phyloP scores from a whole-genome alignment of 2,329 filamentous ascomycete genomes.

The Claviceps sp. region DNA sequence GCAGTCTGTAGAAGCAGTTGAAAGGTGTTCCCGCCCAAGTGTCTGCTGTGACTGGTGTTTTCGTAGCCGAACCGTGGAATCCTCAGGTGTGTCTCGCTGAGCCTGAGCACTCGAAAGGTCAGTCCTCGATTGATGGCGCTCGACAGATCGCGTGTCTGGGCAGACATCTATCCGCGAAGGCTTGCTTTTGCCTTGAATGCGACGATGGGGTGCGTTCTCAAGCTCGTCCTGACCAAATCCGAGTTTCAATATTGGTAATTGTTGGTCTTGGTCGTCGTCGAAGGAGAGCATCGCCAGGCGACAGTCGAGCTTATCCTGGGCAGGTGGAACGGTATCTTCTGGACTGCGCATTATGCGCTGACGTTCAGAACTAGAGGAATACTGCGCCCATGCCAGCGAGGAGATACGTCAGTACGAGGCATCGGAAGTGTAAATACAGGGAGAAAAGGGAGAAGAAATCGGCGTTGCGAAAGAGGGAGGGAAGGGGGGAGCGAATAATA shows the following conservation, averaged over 20 bases:
- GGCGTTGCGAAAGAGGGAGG: not conserved
- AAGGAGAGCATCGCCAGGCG: slow-evolving; percentile 9
- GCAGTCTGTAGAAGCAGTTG: not conserved
- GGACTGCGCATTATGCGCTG: slow-evolving; percentile 46
- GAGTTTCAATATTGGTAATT: slow-evolving; percentile 2
- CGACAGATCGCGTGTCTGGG: slow-evolving; percentile 13
- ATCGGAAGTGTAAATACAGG: not conserved
- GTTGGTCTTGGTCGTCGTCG: slow-evolving; percentile 3
- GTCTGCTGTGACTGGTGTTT: slow-evolving; percentile 15
- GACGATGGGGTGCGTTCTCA: slow-evolving; percentile 6
- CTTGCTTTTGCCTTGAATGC: not conserved
- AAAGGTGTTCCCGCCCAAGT: slow-evolving; percentile 7
- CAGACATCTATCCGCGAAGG: slow-evolving; percentile 1
- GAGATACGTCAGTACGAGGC: not conserved
- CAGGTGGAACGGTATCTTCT: slow-evolving; percentile 17
- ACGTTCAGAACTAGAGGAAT: slow-evolving; percentile 61
- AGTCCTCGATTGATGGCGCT: slow-evolving; percentile 54
- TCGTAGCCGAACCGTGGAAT: slow-evolving; percentile 13
- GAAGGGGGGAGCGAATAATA: not conserved
- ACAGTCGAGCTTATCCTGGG: slow-evolving; percentile 13
- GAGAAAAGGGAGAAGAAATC: not conserved
- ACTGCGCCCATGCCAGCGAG: slow-evolving; percentile 29
- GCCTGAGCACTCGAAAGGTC: slow-evolving; percentile 51
- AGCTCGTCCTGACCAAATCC: slow-evolving; percentile 9
- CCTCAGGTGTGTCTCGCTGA: slow-evolving; percentile 16